Evolutionary conservation across 2,329 filamentous ascomycete genomes (phyloP), one percentile per base, ranked within the genome.

Genomic region (Fusarium beomiforme): DNA sequence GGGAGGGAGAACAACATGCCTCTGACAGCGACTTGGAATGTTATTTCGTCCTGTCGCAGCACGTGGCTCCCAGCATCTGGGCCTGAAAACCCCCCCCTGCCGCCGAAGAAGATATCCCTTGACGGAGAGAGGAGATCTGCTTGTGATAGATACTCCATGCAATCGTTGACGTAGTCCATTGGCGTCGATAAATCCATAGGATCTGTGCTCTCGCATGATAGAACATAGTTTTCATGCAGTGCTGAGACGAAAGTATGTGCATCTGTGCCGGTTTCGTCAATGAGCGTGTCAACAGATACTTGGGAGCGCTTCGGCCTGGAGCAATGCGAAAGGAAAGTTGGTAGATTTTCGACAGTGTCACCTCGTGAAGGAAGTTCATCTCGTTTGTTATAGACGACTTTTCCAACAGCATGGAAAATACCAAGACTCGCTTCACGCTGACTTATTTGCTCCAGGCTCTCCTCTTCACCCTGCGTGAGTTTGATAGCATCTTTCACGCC

Each of bases 381-480:
- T 47, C 96, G 89, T 79, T 98, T 99, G 83, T 99, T 99, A 83
- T 98, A 97, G 2, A 98, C 91, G 5, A 99, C 93, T 78, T 96
- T 98, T 6, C 95, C 96, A 16, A 98, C 93, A 1, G 96, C 94
- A 79, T 99, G 96, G 77, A 99, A 99, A 54, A 99, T 94, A 3
- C 95, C 96, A 5, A 99, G 85, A 69, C 92, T 97, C 19, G 93
- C 91, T 82, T 98, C 96, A 60, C 96, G 89, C 76, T 95, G 93
- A 2, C 93, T 94, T 24, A 98, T 89, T 64, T 96, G 84, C 76
- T 94, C 90, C 13, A 98, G 81, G 8, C 90, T 95, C 69, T 97
- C 92, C 64, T 89, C 85, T 79, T 98, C 96, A 76, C 92, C 91
- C 67, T 88, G 87, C 0, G 94, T 97, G 63, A 97, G 81, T 6